Conservation (phyloP, 164 flowering plant species). For the Liquidambar formosana region DNA sequence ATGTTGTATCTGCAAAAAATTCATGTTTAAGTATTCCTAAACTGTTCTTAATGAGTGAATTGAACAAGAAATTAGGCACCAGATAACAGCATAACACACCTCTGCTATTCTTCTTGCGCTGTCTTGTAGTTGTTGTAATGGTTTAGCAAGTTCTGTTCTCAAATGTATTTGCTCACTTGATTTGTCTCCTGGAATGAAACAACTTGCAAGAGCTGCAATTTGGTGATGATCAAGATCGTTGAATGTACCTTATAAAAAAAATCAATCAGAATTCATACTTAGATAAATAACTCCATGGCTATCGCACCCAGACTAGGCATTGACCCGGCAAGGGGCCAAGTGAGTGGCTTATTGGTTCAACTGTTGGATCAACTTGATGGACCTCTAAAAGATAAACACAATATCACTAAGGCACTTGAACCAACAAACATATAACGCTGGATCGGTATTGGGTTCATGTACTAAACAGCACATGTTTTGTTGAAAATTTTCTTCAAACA, state of each 20-base stretch:
- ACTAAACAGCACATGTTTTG: too few species aligned
- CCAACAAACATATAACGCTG: too few species aligned
- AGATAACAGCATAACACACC: slow-evolving; percentile 51
- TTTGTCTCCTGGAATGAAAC: slow-evolving; percentile 93
- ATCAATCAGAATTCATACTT: not conserved
- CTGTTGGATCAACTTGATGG: too few species aligned
- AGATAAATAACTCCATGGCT: not conserved
- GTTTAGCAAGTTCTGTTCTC: slow-evolving; percentile 88
- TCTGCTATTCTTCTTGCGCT: slow-evolving; percentile 96
- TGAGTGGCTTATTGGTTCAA: too few species aligned
- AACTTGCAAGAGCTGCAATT: slow-evolving; percentile 96
- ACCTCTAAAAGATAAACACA: too few species aligned
- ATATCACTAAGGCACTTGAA: too few species aligned
- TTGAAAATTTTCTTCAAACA: too few species aligned
- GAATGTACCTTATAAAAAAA: slow-evolving; percentile 66
- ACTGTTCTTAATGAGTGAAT: not conserved
- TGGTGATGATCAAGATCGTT: slow-evolving; percentile 98
- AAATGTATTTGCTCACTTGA: slow-evolving; percentile 88
- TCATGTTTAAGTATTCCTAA: not conserved
- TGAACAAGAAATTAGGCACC: not conserved
- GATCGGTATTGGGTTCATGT: too few species aligned
- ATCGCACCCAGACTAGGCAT: not conserved
- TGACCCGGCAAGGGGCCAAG: too few species aligned
- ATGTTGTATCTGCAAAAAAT: slow-evolving; percentile 74
- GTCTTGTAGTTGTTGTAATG: slow-evolving; percentile 93